Conservation (phyloP, 2,329 filamentous ascomycete species). For the Didymella lethalis region DNA sequence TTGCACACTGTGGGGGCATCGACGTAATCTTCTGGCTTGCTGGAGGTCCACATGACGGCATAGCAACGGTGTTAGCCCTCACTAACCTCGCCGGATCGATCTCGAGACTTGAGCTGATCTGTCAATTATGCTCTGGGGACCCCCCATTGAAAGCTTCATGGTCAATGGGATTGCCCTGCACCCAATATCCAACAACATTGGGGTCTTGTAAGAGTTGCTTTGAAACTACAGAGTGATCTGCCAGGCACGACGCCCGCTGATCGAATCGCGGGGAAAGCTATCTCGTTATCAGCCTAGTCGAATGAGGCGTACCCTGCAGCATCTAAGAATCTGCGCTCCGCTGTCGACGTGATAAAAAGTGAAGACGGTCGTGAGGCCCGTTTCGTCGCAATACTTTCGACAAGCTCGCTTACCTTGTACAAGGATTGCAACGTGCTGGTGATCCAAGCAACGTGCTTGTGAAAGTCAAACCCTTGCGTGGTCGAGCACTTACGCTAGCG, state of each 20-base stretch:
- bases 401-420: background rate
- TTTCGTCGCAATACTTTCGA: background rate
- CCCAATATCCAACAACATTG: background rate
- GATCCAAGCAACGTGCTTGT: conserved; percentile 13
- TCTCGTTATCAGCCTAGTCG: conserved; percentile 9
- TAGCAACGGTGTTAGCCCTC: conserved; percentile 22
- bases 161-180: background rate
- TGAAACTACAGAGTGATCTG: conserved; percentile 3
- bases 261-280: conserved; percentile 17
- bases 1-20: conserved; percentile 20
- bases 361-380: background rate
- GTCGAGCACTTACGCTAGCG: conserved; percentile 8
- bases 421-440: conserved; percentile 2
- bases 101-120: background rate
- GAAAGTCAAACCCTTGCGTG: conserved; percentile 4
- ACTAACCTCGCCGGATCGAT: conserved; percentile 2
- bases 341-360: background rate
- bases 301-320: conserved; percentile 10
- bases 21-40: conserved; percentile 23
- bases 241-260: conserved; percentile 15
- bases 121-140: background rate
- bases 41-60: conserved; percentile 26
- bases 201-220: background rate
- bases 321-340: conserved; percentile 17
- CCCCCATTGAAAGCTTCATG: background rate